Conservation (phyloP, 495 filamentous ascomycete genomes). For the Aspergillus nidulans region DNA sequence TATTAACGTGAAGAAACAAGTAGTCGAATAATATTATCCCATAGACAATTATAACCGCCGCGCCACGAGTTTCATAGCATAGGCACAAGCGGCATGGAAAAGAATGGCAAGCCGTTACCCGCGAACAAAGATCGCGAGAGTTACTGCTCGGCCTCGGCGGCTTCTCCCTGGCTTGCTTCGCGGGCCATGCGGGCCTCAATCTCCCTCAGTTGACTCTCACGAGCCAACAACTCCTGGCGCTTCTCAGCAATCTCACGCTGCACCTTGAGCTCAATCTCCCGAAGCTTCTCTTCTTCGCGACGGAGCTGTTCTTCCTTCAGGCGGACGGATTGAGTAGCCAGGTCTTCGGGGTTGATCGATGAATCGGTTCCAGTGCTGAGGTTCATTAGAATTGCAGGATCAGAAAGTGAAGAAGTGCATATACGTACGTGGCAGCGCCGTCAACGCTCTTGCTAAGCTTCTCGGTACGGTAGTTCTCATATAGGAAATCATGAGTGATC, state of each 20-base stretch:
- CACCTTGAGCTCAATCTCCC: slow-evolving; percentile 98
- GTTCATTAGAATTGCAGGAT: not conserved
- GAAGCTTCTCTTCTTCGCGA: slow-evolving; percentile 98
- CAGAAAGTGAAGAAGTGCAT: not conserved
- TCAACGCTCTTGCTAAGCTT: slow-evolving; percentile 99
- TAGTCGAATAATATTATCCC: slow-evolving; percentile 44
- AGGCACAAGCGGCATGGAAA: slow-evolving; percentile 37
- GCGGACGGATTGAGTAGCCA: slow-evolving; percentile 93
- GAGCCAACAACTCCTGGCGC: slow-evolving; percentile 94
- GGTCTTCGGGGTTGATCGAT: slow-evolving; percentile 95
- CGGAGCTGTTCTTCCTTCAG: slow-evolving; percentile 99
- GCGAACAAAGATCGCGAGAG: slow-evolving; percentile 19
- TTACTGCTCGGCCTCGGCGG: slow-evolving; percentile 43
- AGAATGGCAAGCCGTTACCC: slow-evolving; percentile 25
- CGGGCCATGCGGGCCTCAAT: slow-evolving; percentile 79
- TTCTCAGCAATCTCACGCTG: slow-evolving; percentile 99
- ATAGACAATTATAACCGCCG: slow-evolving; percentile 39
- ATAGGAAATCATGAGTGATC: slow-evolving; percentile 99
- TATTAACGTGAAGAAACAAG: slow-evolving; percentile 49
- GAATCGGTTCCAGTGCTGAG: slow-evolving; percentile 47
- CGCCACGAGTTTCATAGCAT: slow-evolving; percentile 40
- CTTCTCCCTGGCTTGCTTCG: slow-evolving; percentile 52
- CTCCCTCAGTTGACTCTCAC: slow-evolving; percentile 96
- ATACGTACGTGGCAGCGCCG: slow-evolving; percentile 77
- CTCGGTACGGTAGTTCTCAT: slow-evolving; percentile 99